Percentiles rank a stretch among this genome's conserved stretches.
Conservation (phyloP, 1,139 yeast genomes). For the Nakaseomyces glabratus region DNA sequence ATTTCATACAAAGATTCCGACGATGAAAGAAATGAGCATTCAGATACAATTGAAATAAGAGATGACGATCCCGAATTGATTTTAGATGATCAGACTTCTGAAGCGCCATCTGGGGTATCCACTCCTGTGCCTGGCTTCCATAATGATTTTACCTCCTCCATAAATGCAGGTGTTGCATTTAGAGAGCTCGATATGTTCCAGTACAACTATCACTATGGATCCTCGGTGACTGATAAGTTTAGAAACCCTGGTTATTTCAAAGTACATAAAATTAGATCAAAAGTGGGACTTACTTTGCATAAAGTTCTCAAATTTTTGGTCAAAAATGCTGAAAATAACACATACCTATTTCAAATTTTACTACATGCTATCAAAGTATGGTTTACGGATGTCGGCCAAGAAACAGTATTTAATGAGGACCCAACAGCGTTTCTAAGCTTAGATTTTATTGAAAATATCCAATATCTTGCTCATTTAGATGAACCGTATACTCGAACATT, state of each 20-base stretch:
- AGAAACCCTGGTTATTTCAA: constrained; percentile 46
- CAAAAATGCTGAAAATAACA: constrained; percentile 51
- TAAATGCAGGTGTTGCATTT: constrained; percentile 25
- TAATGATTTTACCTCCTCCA: constrained; percentile 15
- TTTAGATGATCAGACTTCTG: constrained; percentile 27
- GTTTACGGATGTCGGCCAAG: constrained; percentile 79
- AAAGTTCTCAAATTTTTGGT: constrained; percentile 43
- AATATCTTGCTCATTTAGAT: constrained; percentile 41
- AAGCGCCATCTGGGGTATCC: constrained; percentile 28
- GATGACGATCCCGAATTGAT: constrained; percentile 21
- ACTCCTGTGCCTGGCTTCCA: constrained; percentile 23
- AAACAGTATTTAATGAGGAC: constrained; percentile 52
- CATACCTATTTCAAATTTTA: constrained; percentile 57
- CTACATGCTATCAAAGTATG: constrained; percentile 65
- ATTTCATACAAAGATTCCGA: constrained; percentile 17
- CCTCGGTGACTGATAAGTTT: constrained; percentile 38
- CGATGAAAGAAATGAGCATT: constrained; percentile 2
- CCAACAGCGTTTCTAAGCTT: constrained; percentile 40
- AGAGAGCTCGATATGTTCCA: constrained; percentile 54
- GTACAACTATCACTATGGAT: constrained; percentile 43
- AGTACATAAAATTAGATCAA: constrained; percentile 53
- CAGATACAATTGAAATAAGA: constrained; percentile 5
- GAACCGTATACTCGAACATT: constrained; percentile 69
- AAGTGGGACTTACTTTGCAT: constrained; percentile 63
- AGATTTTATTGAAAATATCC: constrained; percentile 40